Evolutionary conservation across 768 basidiomycete species (phyloP).

Genomic region (Rhodocollybia butyracea): DNA sequence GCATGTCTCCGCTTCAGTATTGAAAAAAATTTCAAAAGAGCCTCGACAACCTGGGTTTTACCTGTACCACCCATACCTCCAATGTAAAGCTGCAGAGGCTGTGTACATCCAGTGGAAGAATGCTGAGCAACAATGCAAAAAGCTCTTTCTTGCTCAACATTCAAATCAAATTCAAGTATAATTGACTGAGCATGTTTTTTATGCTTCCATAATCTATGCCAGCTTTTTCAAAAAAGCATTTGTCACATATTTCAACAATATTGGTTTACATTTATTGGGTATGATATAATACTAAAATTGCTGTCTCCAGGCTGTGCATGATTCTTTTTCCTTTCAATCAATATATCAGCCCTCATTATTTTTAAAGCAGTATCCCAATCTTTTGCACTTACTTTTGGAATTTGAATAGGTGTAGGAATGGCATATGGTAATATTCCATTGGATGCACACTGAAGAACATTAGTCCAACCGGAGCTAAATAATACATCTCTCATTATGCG

Average conservation of each 20-base stretch:
- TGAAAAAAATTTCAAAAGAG: constrained; percentile 20
- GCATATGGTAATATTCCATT: background rate
- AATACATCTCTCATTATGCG: constrained; percentile 2
- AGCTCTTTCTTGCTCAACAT: constrained; percentile 27
- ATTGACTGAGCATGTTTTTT: constrained; percentile 4
- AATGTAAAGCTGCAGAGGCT: constrained; percentile 28
- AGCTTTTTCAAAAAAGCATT: constrained; percentile 22
- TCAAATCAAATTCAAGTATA: constrained; percentile 16
- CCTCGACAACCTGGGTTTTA: constrained; percentile 28
- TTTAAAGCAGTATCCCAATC: background rate
- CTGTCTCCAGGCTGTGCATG: too few species aligned
- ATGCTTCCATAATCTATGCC: background rate
- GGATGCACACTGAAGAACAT: background rate
- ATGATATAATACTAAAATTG: background rate
- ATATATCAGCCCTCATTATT: background rate
- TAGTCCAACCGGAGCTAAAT: background rate
- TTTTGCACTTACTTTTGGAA: background rate
- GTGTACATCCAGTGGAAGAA: constrained; percentile 4
- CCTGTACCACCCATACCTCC: constrained; percentile 33
- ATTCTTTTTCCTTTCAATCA: background rate
- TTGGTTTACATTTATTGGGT: constrained; percentile 2
- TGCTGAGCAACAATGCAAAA: constrained; percentile 29
- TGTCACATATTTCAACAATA: constrained; percentile 19
- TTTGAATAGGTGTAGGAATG: background rate
- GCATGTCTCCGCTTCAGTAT: constrained; percentile 6